phyloP scores from a whole-genome alignment of 202 grass and related monocot species.

The Schoenoplectus tabernaemontani region DNA sequence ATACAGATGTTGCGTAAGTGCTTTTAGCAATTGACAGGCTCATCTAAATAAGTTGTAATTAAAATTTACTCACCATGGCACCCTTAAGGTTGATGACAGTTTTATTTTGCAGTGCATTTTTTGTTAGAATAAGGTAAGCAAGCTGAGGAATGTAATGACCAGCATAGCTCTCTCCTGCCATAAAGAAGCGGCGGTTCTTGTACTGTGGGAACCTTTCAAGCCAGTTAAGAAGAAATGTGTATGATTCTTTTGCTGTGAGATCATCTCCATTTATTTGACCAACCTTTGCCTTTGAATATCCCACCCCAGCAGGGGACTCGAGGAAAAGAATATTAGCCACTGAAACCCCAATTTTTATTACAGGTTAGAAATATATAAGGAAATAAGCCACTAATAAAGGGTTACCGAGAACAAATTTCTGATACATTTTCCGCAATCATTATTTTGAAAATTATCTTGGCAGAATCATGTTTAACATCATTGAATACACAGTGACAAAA shows the following conservation, averaged over 20 bases:
- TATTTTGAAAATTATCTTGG: neutral
- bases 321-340: conserved; percentile 74
- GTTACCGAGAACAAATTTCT: neutral
- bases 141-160: conserved; percentile 68
- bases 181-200: conserved; percentile 45
- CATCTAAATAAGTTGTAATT: neutral
- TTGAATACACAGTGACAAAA: too few species aligned
- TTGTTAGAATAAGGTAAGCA: conserved; percentile 28
- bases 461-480: neutral
- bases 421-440: neutral
- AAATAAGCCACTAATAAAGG: neutral
- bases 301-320: conserved; percentile 59
- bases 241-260: conserved; percentile 34
- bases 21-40: neutral
- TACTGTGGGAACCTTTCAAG: conserved; percentile 70
- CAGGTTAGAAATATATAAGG: neutral
- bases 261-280: conserved; percentile 16
- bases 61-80: conserved; percentile 37
- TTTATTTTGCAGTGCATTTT: neutral
- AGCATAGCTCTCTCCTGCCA: conserved; percentile 69
- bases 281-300: conserved; percentile 55
- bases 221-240: conserved; percentile 55
- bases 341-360: conserved; percentile 1
- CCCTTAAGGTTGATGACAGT: conserved; percentile 42
- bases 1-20: neutral